Base-by-base conservation (phyloP, 2,329 filamentous ascomycete species). In the Metarhizium guizhouense region DNA sequence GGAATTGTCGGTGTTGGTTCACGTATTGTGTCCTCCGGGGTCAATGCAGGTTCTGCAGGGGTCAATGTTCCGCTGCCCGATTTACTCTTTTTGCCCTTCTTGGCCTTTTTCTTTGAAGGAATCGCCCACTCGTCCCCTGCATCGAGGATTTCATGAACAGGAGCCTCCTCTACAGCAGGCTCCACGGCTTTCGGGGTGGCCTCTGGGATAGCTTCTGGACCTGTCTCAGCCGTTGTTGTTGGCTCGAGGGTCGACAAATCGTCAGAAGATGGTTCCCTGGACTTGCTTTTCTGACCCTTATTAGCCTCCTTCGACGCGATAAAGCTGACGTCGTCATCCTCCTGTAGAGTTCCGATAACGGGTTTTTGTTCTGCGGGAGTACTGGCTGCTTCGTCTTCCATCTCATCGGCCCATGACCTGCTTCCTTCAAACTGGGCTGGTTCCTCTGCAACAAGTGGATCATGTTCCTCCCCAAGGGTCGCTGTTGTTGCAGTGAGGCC, bases 251-350 rank as follows among this genome's bases (percentile, higher is more conserved):
- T 43, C 30, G 40, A 36, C 18, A 30, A 45, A n/a, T 45, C 25
- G 25, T 56, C 53, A 43, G 30, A 36, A 25, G 16, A 40, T 40
- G 47, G 20, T 20, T 47, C n/a, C 47, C 34, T 54, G 2, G 54
- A 38, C 47, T 50, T 57, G 8, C 18, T 47, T 56, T 68, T 63
- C 61, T 68, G 70, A 67, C 60, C 71, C 64, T 70, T 70, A 62
- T 68, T 69, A 51, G 66, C 73, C 59, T 77, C 78, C 57, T 71
- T 74, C 57, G 72, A 74, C 53, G 65, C 52, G 72, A 68, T 40
- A 68, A 61, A 4, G 68, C 68, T 56, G 60, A 64, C 38, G 18
- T 45, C 42, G 13, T 67, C 65, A 29, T 59, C 60, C 18, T 60
- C 56, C 38, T 54, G 54, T 11, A 43, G 38, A 11, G 5, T 20